Evolutionary conservation across 345 rosid genomes (phyloP).

Genomic region (Melastoma malabathricum): DNA sequence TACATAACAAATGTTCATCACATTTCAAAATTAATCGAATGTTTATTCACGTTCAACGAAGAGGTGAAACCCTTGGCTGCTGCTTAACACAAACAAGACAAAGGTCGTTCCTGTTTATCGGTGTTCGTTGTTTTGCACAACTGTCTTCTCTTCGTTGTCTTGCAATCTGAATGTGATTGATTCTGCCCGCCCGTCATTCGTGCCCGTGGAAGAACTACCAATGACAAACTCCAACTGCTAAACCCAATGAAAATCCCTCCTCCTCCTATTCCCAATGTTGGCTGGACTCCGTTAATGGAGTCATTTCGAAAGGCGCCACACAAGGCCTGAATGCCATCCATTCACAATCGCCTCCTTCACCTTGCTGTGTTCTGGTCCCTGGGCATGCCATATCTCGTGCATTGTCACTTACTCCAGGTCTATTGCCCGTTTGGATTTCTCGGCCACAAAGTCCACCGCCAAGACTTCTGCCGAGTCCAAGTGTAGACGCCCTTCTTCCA

Average conservation of each 20-base stretch:
- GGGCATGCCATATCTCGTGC: constrained; percentile 83
- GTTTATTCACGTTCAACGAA: too few relatives aligned
- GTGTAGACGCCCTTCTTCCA: constrained; percentile 69
- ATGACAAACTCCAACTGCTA: neutral
- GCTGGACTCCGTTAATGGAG: constrained; percentile 28
- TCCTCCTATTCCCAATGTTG: too few relatives aligned
- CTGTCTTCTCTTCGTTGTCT: too few relatives aligned
- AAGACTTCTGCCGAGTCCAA: constrained; percentile 69
- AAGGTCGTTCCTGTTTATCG: too few relatives aligned
- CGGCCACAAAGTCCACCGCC: constrained; percentile 37
- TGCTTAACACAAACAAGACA: too few relatives aligned
- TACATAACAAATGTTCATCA: too few relatives aligned
- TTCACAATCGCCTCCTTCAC: constrained; percentile 79
- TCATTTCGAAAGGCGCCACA: constrained; percentile 49
- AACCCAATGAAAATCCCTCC: too few relatives aligned
- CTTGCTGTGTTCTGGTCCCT: constrained; percentile 73
- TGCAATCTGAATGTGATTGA: too few relatives aligned
- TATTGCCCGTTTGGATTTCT: constrained; percentile 41
- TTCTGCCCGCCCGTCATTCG: too few relatives aligned
- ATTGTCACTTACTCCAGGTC: constrained; percentile 89
- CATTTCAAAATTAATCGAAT: too few relatives aligned
- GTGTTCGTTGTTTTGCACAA: too few relatives aligned
- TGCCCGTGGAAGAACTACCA: neutral
- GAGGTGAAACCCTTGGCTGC: too few relatives aligned
- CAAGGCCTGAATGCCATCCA: constrained; percentile 54